Evolutionary conservation across 352 stramenopile species (phyloP), one percentile per base, ranked within the genome.

Genomic region (Halophytophthora polymorphica): DNA sequence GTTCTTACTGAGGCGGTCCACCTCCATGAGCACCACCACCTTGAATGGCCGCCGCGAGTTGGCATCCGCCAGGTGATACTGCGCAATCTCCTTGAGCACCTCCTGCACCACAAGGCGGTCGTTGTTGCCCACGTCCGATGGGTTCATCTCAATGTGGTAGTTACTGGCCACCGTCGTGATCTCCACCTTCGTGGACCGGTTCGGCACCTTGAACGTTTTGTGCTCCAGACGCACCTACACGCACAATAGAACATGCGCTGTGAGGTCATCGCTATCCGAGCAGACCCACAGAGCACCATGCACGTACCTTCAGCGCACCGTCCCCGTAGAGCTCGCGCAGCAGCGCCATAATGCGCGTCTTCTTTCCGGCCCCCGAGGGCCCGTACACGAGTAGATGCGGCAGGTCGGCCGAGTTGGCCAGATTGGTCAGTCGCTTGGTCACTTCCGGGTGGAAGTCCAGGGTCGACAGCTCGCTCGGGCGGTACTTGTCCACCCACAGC

Each of bases 121-220:
- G 66, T 96, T 96, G 42, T 86, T 95, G 19, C 97, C 97, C 21
- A 90, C 97, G 66, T 99, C 97, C 39, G 88, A 97, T 36, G 97
- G 96, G 60, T 97, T 98, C 76, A 99, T 97, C 73, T 99, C 97
- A 42, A 99, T 98, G 73, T 99, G 97, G 73, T 98, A 99, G 68
- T 98, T 98, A 71, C 81, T 98, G 18, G 89, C 93, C 12, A 99
- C 87, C 34, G 97, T 98, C 43, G 97, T 99, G 45, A 99, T 96
- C 57, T 99, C 97, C 15, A 99, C 88, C 13, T 93, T 96, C 0
- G 88, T 83, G 35, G 94, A 95, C 18, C 90, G 95, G 19, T 72
- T 71, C 2, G 77, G 65, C 8, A 69, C 69, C 56, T 97, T 98
- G 73, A 99, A 99, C 10, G 82, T 90, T 55, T 92, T 86, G 66